Evolutionary conservation across 1,139 yeast species (phyloP).

Genomic region (Debaryomyces robertsiae): DNA sequence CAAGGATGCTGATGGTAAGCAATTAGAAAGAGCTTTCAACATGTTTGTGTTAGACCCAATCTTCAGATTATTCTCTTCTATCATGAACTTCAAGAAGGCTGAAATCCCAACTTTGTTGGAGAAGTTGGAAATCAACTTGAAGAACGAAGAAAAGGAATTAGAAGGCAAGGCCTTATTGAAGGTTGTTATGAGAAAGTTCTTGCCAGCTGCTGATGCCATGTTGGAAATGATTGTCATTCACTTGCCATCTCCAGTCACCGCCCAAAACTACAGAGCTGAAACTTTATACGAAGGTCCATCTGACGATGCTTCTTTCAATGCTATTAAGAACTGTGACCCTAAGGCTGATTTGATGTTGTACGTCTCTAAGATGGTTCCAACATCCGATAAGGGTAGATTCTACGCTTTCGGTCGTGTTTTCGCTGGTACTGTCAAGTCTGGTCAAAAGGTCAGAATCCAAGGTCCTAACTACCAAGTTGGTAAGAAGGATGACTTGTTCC

Average conservation of each 20-base stretch:
- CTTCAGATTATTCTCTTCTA: constrained; percentile 69
- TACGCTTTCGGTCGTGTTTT: constrained; percentile 99
- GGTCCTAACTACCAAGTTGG: constrained; percentile 99
- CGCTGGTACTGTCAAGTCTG: constrained; percentile 98
- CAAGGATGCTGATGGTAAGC: constrained; percentile 93
- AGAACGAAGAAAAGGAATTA: constrained; percentile 93
- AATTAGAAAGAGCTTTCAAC: constrained; percentile 99
- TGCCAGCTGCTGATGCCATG: constrained; percentile 99
- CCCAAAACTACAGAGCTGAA: constrained; percentile 99
- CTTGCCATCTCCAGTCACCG: constrained; percentile 99
- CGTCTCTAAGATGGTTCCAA: constrained; percentile 99
- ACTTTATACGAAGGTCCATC: constrained; percentile 99
- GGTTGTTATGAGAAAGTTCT: constrained; percentile 99
- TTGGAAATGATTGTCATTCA: constrained; percentile 98
- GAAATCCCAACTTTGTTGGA: constrained; percentile 88
- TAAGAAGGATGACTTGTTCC: constrained; percentile 95
- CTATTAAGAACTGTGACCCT: constrained; percentile 99
- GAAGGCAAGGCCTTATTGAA: constrained; percentile 98
- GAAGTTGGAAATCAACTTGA: constrained; percentile 88
- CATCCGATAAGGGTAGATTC: constrained; percentile 99
- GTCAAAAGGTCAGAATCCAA: constrained; percentile 99
- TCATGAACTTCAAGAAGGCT: constrained; percentile 72
- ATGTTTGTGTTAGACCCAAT: constrained; percentile 99
- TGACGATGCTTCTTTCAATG: constrained; percentile 88
- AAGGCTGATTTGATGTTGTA: constrained; percentile 97